A percentile compares a stretch with the other conserved stretches of the same genome.
Evolutionary conservation across 306 rosid genomes (phyloP).

Genomic region (Prunus padus): DNA sequence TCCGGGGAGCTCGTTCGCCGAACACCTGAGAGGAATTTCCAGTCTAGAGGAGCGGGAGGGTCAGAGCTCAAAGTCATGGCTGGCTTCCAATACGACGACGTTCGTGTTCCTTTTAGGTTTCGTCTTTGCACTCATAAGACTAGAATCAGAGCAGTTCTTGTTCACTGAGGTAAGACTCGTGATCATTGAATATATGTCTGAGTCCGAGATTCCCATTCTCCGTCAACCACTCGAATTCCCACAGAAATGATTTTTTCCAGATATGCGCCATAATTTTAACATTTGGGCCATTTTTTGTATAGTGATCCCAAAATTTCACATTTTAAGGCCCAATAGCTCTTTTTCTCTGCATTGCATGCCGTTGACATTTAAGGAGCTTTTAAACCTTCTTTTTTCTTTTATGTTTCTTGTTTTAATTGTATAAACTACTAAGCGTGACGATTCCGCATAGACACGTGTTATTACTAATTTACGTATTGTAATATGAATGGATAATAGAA

Average conservation of each 20-base stretch:
- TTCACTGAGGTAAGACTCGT: background rate
- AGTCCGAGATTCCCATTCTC: background rate
- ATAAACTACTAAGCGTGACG: no score
- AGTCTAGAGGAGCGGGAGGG: conserved; percentile 24
- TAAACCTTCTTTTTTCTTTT: no score
- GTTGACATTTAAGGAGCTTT: no score
- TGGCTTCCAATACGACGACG: background rate
- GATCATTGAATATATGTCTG: no score
- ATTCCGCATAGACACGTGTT: no score
- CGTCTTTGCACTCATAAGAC: conserved; percentile 4
- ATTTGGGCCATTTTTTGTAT: background rate
- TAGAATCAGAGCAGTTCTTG: background rate
- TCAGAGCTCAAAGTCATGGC: conserved; percentile 38
- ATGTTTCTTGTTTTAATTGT: no score
- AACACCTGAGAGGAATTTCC: conserved; percentile 55
- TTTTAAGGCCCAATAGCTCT: background rate
- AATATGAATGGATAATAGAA: no score
- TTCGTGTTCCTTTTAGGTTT: background rate
- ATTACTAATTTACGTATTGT: no score
- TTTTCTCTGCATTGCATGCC: no score
- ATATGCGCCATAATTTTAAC: conserved; percentile 27
- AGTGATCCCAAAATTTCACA: no score
- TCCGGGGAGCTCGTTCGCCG: conserved; percentile 47
- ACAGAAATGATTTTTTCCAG: background rate
- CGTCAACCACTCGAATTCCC: conserved; percentile 33